Evolutionary conservation across 148 eudicot species (phyloP), one percentile per base, ranked within the genome.

Genomic region (Diospyros kaki): DNA sequence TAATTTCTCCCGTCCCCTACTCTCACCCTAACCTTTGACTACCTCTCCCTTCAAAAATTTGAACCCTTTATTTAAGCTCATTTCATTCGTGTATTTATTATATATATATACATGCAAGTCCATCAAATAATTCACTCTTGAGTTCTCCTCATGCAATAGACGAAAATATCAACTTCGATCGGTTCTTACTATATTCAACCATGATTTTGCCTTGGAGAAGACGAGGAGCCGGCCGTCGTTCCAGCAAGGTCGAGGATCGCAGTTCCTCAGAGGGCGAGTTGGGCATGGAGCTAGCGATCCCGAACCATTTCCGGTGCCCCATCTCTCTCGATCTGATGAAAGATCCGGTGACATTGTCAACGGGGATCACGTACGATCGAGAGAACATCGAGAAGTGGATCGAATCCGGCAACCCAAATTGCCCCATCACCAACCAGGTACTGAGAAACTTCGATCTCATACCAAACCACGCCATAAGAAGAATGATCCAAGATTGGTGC

Each of bases 401-500:
- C 9, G 91, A 89, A 15, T 73, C 77, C 1, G 97, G 92, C 2
- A 87, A 94, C 52, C n/a, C 55, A 1, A 92, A 88, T 4, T 94
- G 98, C 64, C 98, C 98, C 0, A 83, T 89, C 42, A 94, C 96
- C 2, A 92, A 90, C 17, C 96, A 87, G 67, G 82, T 61, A 3
- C 38, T 94, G 40, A 72, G 4, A 44, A 79, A 55, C n/a, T 75
- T 83, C 45, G 97, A 90, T 40, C 90, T 81, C 4, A 84, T 92
- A 48, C 98, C 98, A 0, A 94, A 94, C 72, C 97, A 94, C 66
- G 54, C 90, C 52, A 78, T 92, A 9, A 81, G 98, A 10, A 77
- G 80, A 58, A 87, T 94, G 94, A 94, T 94, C 73, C 98, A 94
- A 69, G 91, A 86, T 52, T 94, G 98, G 98, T 88, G 96, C 28